Evolutionary conservation across 352 stramenopile genomes (phyloP).

Genomic region (Phytophthora cajani): DNA sequence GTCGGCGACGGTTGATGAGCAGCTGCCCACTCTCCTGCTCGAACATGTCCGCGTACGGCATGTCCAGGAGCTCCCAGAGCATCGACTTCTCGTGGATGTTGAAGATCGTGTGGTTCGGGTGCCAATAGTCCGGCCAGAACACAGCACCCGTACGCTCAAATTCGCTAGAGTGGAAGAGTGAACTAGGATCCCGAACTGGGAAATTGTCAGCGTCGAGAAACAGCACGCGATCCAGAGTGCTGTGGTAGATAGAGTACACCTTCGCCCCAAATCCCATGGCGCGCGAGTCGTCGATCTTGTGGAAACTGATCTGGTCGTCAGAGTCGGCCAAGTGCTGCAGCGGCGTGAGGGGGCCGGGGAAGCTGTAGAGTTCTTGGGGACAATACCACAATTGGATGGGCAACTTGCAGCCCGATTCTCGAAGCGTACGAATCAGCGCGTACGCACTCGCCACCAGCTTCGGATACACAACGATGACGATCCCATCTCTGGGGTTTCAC

Average conservation of each 20-base stretch:
- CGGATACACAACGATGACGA: conserved; percentile 66
- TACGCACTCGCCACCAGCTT: conserved; percentile 51
- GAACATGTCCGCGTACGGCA: conserved; percentile 60
- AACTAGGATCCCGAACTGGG: conserved; percentile 51
- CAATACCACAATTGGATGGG: conserved; percentile 68
- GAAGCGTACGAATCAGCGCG: conserved; percentile 44
- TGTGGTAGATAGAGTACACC: conserved; percentile 53
- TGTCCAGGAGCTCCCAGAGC: conserved; percentile 58
- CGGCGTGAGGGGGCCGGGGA: conserved; percentile 19
- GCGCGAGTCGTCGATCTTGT: conserved; percentile 31
- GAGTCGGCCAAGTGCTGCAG: conserved; percentile 40
- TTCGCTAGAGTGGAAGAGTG: conserved; percentile 46
- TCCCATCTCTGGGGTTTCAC: conserved; percentile 27
- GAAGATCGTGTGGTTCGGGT: conserved; percentile 60
- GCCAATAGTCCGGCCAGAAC: conserved; percentile 79
- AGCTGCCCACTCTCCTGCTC: conserved; percentile 73
- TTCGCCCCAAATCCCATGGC: conserved; percentile 59
- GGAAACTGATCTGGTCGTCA: conserved; percentile 20
- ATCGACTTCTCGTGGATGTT: conserved; percentile 60
- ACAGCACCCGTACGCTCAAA: conserved; percentile 48
- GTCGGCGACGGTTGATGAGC: conserved; percentile 46
- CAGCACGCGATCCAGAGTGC: conserved; percentile 47
- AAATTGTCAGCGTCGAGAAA: conserved; percentile 70
- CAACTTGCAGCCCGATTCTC: conserved; percentile 41
- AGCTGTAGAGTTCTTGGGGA: conserved; percentile 39